Conservation (phyloP, 2,329 filamentous ascomycete genomes). For the Diaporthe citrichinensis region DNA sequence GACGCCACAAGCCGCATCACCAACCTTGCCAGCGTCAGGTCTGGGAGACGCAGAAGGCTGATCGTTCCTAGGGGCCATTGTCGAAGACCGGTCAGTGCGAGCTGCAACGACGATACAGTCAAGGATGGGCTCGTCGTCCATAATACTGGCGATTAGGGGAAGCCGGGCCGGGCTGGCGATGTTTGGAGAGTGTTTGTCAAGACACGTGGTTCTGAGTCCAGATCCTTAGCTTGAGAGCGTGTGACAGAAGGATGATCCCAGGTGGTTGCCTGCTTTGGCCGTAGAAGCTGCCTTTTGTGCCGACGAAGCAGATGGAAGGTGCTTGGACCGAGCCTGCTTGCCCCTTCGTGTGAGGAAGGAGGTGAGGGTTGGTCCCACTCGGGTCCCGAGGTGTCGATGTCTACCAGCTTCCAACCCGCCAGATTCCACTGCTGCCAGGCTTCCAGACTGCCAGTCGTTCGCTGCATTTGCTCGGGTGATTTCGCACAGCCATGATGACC, state of each 20-base stretch:
- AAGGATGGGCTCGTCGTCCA: neutral
- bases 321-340: neutral
- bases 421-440: neutral
- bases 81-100: neutral
- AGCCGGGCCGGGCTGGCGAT: neutral
- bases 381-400: neutral
- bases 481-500: neutral
- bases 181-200: neutral
- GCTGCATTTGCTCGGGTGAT: neutral
- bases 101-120: neutral
- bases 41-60: neutral
- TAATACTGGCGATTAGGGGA: neutral
- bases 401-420: neutral
- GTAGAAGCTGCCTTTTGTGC: neutral
- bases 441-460: neutral
- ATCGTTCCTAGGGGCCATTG: neutral
- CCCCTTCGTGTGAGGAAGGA: neutral
- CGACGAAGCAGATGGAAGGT: neutral
- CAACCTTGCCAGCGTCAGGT: neutral
- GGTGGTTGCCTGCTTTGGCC: neutral
- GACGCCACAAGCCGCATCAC: neutral
- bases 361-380: neutral
- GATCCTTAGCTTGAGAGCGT: neutral
- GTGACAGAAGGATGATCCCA: neutral
- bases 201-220: neutral